Evolutionary conservation across 2,329 filamentous ascomycete species (phyloP).

Genomic region (Diplodia corticola): DNA sequence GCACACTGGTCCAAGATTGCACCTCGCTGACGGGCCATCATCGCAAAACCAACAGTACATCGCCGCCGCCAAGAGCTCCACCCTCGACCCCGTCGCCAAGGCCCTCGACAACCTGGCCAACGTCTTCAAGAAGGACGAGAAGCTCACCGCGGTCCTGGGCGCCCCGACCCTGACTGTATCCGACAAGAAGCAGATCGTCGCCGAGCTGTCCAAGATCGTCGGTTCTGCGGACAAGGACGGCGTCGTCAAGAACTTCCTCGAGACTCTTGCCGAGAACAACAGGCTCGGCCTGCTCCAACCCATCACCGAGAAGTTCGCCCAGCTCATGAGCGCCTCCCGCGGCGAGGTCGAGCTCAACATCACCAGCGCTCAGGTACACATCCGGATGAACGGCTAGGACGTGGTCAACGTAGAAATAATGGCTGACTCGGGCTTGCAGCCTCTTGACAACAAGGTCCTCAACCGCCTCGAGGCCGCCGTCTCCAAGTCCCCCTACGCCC

Average conservation of each 20-base stretch:
- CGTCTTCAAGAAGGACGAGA: conserved; percentile 78
- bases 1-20: neutral
- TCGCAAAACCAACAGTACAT: conserved; percentile 69
- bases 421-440: conserved; percentile 49
- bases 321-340: conserved; percentile 82
- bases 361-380: conserved; percentile 80
- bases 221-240: conserved; percentile 68
- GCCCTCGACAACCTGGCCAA: conserved; percentile 70
- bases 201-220: conserved; percentile 83
- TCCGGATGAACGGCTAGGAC: neutral
- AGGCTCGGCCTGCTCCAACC: conserved; percentile 78
- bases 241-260: conserved; percentile 91
- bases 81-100: conserved; percentile 82
- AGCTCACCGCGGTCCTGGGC: conserved; percentile 72
- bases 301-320: conserved; percentile 82
- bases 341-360: conserved; percentile 94
- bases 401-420: neutral
- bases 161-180: conserved; percentile 74
- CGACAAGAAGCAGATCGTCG: conserved; percentile 85
- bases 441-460: conserved; percentile 85
- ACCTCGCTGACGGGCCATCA: conserved; percentile 9
- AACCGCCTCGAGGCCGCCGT: conserved; percentile 83
- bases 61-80: conserved; percentile 82
- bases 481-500: conserved; percentile 83
- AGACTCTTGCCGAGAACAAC: conserved; percentile 94